Evolutionary conservation across 2,329 filamentous ascomycete species (phyloP).

Genomic region (Apiospora pterosperma): DNA sequence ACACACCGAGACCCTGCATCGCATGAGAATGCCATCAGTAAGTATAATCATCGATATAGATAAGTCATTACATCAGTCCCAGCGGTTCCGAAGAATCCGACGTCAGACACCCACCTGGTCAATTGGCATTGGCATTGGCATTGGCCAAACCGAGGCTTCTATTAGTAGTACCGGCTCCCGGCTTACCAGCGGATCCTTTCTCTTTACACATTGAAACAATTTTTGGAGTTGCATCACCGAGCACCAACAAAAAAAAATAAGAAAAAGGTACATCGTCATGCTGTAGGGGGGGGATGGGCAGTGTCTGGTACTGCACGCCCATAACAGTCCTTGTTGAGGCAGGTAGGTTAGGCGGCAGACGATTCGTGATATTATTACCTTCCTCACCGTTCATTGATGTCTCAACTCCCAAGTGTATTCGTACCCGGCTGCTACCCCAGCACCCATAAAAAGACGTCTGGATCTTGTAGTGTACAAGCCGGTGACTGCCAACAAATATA

Average conservation of each 20-base stretch:
- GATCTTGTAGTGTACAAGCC: not conserved
- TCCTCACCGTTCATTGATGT: not conserved
- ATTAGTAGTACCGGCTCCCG: not conserved
- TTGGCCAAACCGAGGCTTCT: not conserved
- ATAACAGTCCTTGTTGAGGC: not conserved
- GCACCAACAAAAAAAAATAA: conserved; percentile 1
- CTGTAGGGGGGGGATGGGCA: not conserved
- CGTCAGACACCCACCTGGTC: not conserved
- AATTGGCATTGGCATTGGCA: too few relatives aligned
- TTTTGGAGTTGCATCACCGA: conserved; percentile 4
- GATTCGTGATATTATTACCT: not conserved
- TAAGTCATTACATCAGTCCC: not conserved
- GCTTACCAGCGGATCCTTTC: not conserved
- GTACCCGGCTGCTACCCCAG: not conserved
- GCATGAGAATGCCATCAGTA: not conserved
- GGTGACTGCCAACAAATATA: not conserved
- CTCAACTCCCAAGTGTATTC: not conserved
- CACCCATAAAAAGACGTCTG: not conserved
- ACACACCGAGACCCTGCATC: too few relatives aligned
- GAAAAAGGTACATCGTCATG: not conserved
- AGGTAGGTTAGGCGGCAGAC: not conserved
- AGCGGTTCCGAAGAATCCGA: not conserved
- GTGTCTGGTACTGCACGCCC: not conserved
- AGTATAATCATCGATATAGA: not conserved
- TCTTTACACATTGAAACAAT: not conserved